phyloP scores from a whole-genome alignment of 192 early-diverging fungal genomes.

The Coemansia sp. region DNA sequence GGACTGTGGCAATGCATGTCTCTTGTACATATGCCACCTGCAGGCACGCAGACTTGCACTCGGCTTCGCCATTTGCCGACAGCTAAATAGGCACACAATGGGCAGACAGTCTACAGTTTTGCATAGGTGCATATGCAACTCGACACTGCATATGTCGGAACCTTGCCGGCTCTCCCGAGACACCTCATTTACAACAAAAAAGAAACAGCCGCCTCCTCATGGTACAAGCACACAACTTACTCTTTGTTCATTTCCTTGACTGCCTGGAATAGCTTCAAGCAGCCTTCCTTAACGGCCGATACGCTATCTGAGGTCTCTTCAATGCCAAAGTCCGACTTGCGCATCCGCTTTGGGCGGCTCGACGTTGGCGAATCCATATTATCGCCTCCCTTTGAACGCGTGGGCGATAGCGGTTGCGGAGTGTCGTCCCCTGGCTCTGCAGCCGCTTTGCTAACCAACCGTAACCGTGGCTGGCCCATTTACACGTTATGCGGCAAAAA shows the following conservation, averaged over 20 bases:
- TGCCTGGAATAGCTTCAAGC: constrained; percentile 44
- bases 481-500: background rate
- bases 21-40: background rate
- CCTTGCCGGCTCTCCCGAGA: background rate
- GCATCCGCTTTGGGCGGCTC: constrained; percentile 29
- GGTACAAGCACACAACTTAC: constrained; percentile 29
- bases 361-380: constrained; percentile 6
- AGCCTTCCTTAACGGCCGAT: constrained; percentile 36
- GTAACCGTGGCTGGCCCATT: constrained; percentile 55
- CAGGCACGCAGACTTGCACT: background rate
- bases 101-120: background rate
- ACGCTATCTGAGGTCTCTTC: background rate
- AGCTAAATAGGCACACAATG: background rate
- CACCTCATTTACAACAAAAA: background rate
- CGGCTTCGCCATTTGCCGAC: background rate
- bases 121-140: constrained; percentile 5
- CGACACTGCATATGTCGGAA: background rate
- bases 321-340: constrained; percentile 31
- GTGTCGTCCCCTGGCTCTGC: constrained; percentile 25
- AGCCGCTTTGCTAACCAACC: constrained; percentile 38
- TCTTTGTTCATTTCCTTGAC: constrained; percentile 53
- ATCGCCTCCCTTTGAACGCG: background rate
- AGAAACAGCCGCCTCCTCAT: background rate
- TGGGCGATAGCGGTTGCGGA: constrained; percentile 7
- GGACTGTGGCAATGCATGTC: background rate